Evolutionary conservation across 1,284 basidiomycete species (phyloP).

Genomic region (Papiliotrema laurentii): DNA sequence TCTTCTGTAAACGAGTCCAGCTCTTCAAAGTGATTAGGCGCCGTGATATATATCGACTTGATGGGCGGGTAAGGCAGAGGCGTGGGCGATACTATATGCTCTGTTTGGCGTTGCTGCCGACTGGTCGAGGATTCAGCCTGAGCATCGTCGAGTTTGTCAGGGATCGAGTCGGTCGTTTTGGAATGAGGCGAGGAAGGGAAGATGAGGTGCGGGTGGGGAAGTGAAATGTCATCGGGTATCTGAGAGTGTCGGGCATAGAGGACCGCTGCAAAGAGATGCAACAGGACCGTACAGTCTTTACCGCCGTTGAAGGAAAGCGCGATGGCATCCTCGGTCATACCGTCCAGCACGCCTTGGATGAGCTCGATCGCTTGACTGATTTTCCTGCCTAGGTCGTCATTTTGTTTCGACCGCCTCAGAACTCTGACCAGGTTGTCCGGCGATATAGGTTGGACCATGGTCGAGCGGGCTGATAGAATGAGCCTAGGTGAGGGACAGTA

Average conservation of each 20-base stretch:
- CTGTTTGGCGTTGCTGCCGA: neutral
- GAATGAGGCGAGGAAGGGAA: conserved; percentile 1
- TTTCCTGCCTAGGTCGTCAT: conserved; percentile 50
- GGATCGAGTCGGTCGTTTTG: neutral
- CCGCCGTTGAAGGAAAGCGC: conserved; percentile 96
- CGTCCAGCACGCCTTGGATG: conserved; percentile 68
- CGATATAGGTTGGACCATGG: conserved; percentile 5
- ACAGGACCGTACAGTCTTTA: conserved; percentile 89
- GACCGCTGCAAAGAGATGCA: conserved; percentile 79
- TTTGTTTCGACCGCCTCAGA: conserved; percentile 23
- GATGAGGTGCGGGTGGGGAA: neutral
- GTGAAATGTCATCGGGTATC: neutral
- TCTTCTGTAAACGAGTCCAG: conserved; percentile 80
- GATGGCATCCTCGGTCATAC: conserved; percentile 63
- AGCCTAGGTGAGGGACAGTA: neutral
- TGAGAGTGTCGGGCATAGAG: conserved; percentile 48
- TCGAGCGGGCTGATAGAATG: neutral
- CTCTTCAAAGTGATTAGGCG: conserved; percentile 76
- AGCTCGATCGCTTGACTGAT: conserved; percentile 72
- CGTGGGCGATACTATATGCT: conserved; percentile 2
- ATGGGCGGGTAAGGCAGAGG: conserved; percentile 53
- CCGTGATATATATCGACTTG: conserved; percentile 80
- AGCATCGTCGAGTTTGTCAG: neutral
- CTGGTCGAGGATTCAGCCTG: conserved; percentile 22
- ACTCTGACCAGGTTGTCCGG: conserved; percentile 24